Conservation (phyloP, 805 yeast species). For the Ogataea haglerorum region DNA sequence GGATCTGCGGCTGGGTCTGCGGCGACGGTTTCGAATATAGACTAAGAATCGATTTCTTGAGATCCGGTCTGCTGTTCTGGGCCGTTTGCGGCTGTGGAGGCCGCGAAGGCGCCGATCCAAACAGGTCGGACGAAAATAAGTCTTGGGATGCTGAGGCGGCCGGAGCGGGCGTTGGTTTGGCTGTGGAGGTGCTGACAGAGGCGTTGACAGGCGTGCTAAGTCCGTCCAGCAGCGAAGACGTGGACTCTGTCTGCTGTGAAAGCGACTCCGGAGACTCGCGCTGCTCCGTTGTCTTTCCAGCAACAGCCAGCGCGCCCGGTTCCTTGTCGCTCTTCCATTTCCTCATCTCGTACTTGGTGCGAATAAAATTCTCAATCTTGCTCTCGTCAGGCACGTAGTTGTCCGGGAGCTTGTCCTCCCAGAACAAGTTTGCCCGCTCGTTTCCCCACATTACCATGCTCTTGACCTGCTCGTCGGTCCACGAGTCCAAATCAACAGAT, state of each 20-base stretch:
- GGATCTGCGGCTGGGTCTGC: background rate
- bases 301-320: constrained; percentile 1
- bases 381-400: constrained; percentile 75
- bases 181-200: background rate
- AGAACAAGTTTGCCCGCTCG: constrained; percentile 67
- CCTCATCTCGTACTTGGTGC: constrained; percentile 87
- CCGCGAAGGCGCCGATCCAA: constrained; percentile 4
- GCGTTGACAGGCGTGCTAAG: background rate
- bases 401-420: constrained; percentile 79
- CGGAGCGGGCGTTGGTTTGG: constrained; percentile 1
- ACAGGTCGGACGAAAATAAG: constrained; percentile 7
- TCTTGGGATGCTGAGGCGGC: constrained; percentile 2
- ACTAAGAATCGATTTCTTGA: constrained; percentile 88
- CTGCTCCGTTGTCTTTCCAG: background rate
- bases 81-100: constrained; percentile 1
- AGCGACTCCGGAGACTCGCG: constrained; percentile 1
- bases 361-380: constrained; percentile 83
- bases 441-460: constrained; percentile 88
- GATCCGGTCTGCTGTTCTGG: constrained; percentile 60
- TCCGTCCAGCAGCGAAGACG: background rate
- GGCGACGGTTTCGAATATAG: constrained; percentile 64
- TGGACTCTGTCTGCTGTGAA: background rate
- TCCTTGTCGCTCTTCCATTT: constrained; percentile 57
- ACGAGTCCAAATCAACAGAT: constrained; percentile 89
- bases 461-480: constrained; percentile 91